A percentile compares a stretch with the other conserved stretches of the same genome.
phyloP scores from a whole-genome alignment of 345 rosid species.

The Firmiana major region DNA sequence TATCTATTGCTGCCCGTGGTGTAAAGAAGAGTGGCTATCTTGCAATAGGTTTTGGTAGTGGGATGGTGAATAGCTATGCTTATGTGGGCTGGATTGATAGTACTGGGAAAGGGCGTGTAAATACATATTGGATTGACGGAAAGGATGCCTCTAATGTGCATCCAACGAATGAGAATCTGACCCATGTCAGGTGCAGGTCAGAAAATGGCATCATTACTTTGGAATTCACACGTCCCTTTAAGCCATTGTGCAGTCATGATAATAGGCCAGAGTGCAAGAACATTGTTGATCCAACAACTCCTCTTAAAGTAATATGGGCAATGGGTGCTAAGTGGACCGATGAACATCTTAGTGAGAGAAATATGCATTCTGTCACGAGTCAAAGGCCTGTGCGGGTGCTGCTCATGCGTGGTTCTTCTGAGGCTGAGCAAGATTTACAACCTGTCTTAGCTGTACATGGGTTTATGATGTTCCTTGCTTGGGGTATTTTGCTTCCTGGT shows the following conservation, averaged over 20 bases:
- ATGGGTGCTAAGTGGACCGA: conserved; percentile 90
- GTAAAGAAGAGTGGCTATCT: conserved; percentile 95
- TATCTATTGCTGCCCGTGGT: conserved; percentile 86
- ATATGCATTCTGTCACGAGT: conserved; percentile 90
- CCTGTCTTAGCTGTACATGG: conserved; percentile 96
- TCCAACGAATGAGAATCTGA: conserved; percentile 74
- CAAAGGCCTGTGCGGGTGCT: conserved; percentile 81
- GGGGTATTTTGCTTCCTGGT: conserved; percentile 95
- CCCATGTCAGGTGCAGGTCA: conserved; percentile 79
- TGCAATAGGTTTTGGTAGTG: conserved; percentile 80
- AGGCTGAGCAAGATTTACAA: conserved; percentile 87
- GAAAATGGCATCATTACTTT: conserved; percentile 90
- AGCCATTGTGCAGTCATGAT: conserved; percentile 54
- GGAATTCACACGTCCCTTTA: conserved; percentile 80
- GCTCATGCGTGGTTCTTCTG: conserved; percentile 79
- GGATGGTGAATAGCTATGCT: conserved; percentile 76
- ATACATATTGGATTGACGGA: conserved; percentile 87
- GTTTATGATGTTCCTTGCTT: conserved; percentile 99
- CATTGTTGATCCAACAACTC: conserved; percentile 86
- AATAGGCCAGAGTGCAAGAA: conserved; percentile 63
- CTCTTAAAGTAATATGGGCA: conserved; percentile 89
- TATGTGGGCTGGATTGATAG: conserved; percentile 91
- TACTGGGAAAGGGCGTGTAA: conserved; percentile 68
- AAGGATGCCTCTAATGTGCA: conserved; percentile 65
- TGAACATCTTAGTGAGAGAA: conserved; percentile 65